Percentiles rank a stretch among this genome's conserved stretches.
Conservation (phyloP, 306 rosid genomes). For the Castanea sativa region DNA sequence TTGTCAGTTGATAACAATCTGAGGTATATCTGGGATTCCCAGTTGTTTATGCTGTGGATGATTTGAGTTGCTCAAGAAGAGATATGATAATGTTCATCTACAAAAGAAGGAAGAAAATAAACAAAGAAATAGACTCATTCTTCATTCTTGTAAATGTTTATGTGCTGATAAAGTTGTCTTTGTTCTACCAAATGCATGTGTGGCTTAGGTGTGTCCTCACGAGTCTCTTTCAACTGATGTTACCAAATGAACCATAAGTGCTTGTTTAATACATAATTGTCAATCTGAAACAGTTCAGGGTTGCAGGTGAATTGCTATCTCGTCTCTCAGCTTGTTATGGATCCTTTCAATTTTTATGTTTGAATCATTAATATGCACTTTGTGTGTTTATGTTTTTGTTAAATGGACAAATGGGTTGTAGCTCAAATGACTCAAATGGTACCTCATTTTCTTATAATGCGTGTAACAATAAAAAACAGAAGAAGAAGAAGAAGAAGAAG, state of each 20-base stretch:
- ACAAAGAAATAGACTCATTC: not conserved
- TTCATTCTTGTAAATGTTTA: not conserved
- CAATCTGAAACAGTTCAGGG: slow-evolving; percentile 57
- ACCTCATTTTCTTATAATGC: too few relatives aligned
- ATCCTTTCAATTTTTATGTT: slow-evolving; percentile 16
- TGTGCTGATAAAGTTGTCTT: not conserved
- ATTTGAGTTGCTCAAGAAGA: not conserved
- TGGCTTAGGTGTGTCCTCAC: not conserved
- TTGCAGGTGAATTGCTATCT: slow-evolving; percentile 48
- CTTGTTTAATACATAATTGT: slow-evolving; percentile 9
- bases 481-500: too few relatives aligned
- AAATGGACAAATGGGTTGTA: slow-evolving; percentile 51
- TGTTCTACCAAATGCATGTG: not conserved
- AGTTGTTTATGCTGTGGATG: not conserved
- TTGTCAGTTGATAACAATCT: not conserved
- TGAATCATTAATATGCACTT: not conserved
- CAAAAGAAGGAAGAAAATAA: not conserved
- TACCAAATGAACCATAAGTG: not conserved
- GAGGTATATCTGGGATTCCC: not conserved
- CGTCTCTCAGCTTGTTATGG: slow-evolving; percentile 37
- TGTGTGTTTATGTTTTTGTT: slow-evolving; percentile 7
- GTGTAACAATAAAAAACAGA: too few relatives aligned
- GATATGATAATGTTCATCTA: not conserved
- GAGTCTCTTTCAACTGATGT: not conserved
- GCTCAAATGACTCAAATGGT: slow-evolving; percentile 1